Evolutionary conservation across 768 basidiomycete species (phyloP).

Genomic region (Amanita subjunquillea): DNA sequence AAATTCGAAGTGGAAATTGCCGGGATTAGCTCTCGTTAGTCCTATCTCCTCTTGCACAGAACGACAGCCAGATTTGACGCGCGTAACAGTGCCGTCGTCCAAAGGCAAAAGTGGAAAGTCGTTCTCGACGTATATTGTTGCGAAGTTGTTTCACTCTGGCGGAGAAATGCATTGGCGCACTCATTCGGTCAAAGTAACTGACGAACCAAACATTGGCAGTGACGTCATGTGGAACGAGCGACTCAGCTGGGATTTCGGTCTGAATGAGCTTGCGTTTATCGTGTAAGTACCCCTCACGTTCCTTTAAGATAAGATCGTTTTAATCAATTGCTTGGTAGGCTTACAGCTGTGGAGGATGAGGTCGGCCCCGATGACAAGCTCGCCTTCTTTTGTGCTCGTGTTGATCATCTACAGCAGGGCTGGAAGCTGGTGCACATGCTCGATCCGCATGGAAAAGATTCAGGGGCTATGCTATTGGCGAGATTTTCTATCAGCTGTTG

Average conservation of each 20-base stretch:
- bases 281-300: constrained; percentile 16
- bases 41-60: not conserved
- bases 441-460: constrained; percentile 38
- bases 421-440: constrained; percentile 43
- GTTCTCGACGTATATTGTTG: constrained; percentile 33
- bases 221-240: constrained; percentile 32
- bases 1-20: constrained; percentile 24
- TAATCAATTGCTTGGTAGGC: constrained; percentile 12
- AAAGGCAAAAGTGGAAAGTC: constrained; percentile 25
- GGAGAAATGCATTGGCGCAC: constrained; percentile 34
- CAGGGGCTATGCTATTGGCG: constrained; percentile 27
- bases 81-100: constrained; percentile 34
- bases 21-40: constrained; percentile 36
- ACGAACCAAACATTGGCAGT: constrained; percentile 20
- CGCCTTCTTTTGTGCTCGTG: constrained; percentile 43
- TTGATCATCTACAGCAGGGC: constrained; percentile 34
- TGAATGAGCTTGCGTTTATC: constrained; percentile 43
- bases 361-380: constrained; percentile 34
- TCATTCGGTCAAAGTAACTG: constrained; percentile 24
- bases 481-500: constrained; percentile 8
- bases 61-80: not conserved
- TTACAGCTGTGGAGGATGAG: constrained; percentile 28
- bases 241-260: constrained; percentile 40
- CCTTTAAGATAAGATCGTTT: not conserved
- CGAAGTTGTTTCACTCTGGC: constrained; percentile 31